These are phyloP conservation scores for Euryodendron excelsum DNA, from an alignment of 148 eudicot species.

Conservation along the genomic window DNA sequence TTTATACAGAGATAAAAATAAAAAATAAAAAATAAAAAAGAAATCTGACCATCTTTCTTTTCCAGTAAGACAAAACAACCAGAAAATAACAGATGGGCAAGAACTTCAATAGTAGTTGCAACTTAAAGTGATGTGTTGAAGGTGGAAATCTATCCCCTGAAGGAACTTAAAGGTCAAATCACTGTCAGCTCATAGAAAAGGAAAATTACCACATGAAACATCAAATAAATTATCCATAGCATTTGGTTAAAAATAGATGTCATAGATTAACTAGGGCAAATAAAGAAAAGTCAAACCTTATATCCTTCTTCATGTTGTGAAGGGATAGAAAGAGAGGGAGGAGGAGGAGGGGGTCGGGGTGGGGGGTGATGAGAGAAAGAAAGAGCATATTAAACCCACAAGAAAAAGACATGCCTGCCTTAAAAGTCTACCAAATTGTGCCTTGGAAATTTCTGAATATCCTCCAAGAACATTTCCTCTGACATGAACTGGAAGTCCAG, in stretches of 20 bases:
- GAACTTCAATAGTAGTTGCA: background rate
- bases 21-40: background rate
- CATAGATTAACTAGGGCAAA: background rate
- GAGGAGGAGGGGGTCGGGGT: background rate
- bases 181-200: too few relatives aligned
- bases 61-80: background rate
- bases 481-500: slow-evolving; percentile 22
- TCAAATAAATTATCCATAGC: too few relatives aligned
- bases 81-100: background rate
- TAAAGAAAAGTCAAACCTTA: background rate
- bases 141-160: background rate
- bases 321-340: background rate
- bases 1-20: background rate
- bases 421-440: slow-evolving; percentile 28
- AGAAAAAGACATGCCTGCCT: slow-evolving; percentile 24
- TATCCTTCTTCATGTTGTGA: background rate
- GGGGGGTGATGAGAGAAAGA: background rate
- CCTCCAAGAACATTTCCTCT: slow-evolving; percentile 19
- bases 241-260: background rate
- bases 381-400: background rate
- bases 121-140: background rate
- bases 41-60: background rate
- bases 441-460: slow-evolving; percentile 20
- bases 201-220: too few relatives aligned
- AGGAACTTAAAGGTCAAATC: background rate